Evolutionary conservation across 441 rosid species (phyloP).

Genomic region (Sinapis alba): DNA sequence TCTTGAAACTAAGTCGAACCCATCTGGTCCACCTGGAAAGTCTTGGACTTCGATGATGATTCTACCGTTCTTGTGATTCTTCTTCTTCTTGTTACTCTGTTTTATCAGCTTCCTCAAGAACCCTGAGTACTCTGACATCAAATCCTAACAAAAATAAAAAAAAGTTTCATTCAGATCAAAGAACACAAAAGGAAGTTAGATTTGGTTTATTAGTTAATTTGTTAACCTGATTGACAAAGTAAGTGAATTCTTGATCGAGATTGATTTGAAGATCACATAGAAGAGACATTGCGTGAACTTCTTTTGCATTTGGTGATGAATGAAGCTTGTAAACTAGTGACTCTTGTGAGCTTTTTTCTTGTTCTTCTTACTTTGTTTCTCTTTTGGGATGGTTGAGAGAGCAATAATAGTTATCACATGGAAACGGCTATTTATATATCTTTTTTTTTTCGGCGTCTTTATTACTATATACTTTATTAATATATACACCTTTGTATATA

Average conservation of each 20-base stretch:
- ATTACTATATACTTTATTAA: neutral
- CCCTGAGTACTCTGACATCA: slow-evolving; percentile 55
- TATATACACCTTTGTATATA: neutral
- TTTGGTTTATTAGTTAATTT: neutral
- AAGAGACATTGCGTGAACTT: slow-evolving; percentile 44
- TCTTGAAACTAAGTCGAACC: slow-evolving; percentile 65
- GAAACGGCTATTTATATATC: slow-evolving; percentile 36
- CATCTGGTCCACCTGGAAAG: slow-evolving; percentile 71
- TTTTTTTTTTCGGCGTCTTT: neutral
- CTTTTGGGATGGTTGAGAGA: slow-evolving; percentile 34
- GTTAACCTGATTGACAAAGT: slow-evolving; percentile 69
- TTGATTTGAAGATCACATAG: slow-evolving; percentile 56
- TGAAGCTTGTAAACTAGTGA: neutral
- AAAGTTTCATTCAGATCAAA: slow-evolving; percentile 15
- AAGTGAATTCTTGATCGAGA: slow-evolving; percentile 49
- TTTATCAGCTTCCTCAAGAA: slow-evolving; percentile 59
- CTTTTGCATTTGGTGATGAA: slow-evolving; percentile 49
- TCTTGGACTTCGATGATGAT: slow-evolving; percentile 48
- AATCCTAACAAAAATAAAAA: slow-evolving; percentile 45
- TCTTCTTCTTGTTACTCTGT: slow-evolving; percentile 52
- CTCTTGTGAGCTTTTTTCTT: slow-evolving; percentile 24
- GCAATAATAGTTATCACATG: slow-evolving; percentile 39
- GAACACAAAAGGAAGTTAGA: neutral
- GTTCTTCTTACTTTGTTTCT: slow-evolving; percentile 19
- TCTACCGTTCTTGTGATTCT: slow-evolving; percentile 38